Evolutionary conservation across 163 green algal species (phyloP).

Genomic region (Volvox carteri): DNA sequence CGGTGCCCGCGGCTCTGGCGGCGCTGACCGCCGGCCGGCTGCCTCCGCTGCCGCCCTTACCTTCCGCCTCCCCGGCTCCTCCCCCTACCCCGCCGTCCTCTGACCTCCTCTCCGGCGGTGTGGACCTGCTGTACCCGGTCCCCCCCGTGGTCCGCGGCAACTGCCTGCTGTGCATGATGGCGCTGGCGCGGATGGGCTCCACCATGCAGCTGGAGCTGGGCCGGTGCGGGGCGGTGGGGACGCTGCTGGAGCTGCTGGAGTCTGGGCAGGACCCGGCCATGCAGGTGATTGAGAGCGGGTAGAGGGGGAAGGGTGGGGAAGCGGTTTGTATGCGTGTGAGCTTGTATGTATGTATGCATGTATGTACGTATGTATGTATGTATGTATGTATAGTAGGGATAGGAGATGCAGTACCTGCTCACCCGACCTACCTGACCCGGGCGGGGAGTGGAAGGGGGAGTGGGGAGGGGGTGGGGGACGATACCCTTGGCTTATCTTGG

Average conservation of each 20-base stretch:
- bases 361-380: too few relatives aligned
- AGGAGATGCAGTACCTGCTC: too few relatives aligned
- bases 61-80: too few relatives aligned
- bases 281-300: too few relatives aligned
- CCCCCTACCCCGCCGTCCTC: not conserved
- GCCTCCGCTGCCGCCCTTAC: conserved; percentile 21
- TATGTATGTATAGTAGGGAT: too few relatives aligned
- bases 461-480: too few relatives aligned
- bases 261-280: conserved; percentile 43
- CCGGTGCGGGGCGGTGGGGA: conserved; percentile 24
- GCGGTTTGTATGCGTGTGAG: too few relatives aligned
- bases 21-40: conserved; percentile 20
- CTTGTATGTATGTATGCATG: too few relatives aligned
- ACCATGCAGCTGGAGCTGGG: conserved; percentile 49
- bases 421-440: too few relatives aligned
- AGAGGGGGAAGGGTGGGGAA: too few relatives aligned
- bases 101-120: conserved; percentile 22
- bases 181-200: conserved; percentile 19
- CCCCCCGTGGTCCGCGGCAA: conserved; percentile 31
- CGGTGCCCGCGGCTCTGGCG: conserved; percentile 20
- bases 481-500: too few relatives aligned
- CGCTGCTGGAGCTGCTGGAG: conserved; percentile 33
- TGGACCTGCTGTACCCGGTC: conserved; percentile 42
- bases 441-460: too few relatives aligned
- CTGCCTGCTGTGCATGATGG: conserved; percentile 28